Base-by-base conservation (phyloP, 805 yeast species). In the Starmerella floricola region DNA sequence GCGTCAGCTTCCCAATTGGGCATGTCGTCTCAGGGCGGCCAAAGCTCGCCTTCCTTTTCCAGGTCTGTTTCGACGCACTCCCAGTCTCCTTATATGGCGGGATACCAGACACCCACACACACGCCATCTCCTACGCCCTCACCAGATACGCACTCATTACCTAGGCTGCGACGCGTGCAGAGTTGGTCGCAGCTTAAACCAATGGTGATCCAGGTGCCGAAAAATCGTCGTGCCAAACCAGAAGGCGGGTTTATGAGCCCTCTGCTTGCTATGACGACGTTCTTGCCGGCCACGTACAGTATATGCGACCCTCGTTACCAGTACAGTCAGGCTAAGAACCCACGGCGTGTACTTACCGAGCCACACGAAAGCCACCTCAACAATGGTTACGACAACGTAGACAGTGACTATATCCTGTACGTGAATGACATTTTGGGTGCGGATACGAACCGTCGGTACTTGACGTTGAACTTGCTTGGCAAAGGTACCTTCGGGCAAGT, bases 401-500 rank as follows among this genome's bases (percentile, higher is more conserved):
- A 85, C 43, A 75, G 81, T 58, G 95, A 91, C 62, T 88, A 87
- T 57, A 88, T 91, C 42, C 64, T 93, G 16, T 88, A 86, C 52
- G 98, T 91, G 18, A 91, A 93, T 60, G 98, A 93, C 59, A 77
- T 91, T 19, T 64, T 91, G 31, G 97, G 98, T 4, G 69, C 75
- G 3, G 84, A 80, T 52, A 91, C 83, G 50, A 87, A 84, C 45
- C 69, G 87, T 41, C 81, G 83, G 57, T 88, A 87, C 58, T 69
- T 91, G 55, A 95, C 91, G 4, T 65, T 91, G 44, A 97, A 88
- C 60, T 69, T 91, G 13, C 63, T 91, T 32, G 99, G 99, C 1
- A 88, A 87, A 48, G 99, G 99, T 2, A 87, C 98, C 1, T 91
- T 91, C 68, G 98, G 98, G 8, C 97, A 91, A 63, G 99, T 91